Evolutionary conservation across 2,329 filamentous ascomycete species (phyloP).

Genomic region (Paracamarosporium sp.): DNA sequence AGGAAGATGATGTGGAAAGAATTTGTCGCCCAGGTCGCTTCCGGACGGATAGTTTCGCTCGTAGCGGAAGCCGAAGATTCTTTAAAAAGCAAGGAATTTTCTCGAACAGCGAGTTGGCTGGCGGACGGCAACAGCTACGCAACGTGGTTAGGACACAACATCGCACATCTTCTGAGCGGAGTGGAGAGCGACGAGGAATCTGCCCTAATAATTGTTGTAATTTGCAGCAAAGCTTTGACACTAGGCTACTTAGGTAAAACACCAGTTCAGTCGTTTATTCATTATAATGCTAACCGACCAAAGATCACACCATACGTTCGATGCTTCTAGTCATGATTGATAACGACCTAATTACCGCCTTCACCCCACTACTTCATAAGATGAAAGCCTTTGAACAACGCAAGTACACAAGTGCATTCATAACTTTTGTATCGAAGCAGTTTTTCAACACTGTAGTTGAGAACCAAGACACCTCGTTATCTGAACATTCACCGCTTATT

Average conservation of each 20-base stretch:
- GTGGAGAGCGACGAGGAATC: constrained; percentile 44
- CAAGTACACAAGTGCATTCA: constrained; percentile 46
- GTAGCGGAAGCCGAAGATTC: constrained; percentile 66
- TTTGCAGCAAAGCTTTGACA: constrained; percentile 67
- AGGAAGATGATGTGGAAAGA: constrained; percentile 69
- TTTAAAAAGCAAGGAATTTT: constrained; percentile 43
- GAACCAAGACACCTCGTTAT: constrained; percentile 16
- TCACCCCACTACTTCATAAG: constrained; percentile 48
- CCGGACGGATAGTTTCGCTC: constrained; percentile 65
- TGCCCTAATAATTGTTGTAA: constrained; percentile 39
- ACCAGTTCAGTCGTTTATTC: background rate
- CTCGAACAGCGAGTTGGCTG: constrained; percentile 61
- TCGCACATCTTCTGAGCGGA: constrained; percentile 58
- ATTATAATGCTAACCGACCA: background rate
- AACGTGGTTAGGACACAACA: constrained; percentile 73
- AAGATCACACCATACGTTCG: constrained; percentile 31
- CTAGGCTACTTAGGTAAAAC: constrained; percentile 71
- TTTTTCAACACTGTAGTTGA: constrained; percentile 20
- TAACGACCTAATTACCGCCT: constrained; percentile 9
- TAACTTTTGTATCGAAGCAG: constrained; percentile 32
- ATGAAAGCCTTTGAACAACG: constrained; percentile 59
- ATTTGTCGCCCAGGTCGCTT: constrained; percentile 63
- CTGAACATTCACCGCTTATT: constrained; percentile 24
- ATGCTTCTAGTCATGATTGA: constrained; percentile 24
- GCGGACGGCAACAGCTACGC: constrained; percentile 70